phyloP scores from a whole-genome alignment of 306 rosid genomes.

The Biancaea sappan region DNA sequence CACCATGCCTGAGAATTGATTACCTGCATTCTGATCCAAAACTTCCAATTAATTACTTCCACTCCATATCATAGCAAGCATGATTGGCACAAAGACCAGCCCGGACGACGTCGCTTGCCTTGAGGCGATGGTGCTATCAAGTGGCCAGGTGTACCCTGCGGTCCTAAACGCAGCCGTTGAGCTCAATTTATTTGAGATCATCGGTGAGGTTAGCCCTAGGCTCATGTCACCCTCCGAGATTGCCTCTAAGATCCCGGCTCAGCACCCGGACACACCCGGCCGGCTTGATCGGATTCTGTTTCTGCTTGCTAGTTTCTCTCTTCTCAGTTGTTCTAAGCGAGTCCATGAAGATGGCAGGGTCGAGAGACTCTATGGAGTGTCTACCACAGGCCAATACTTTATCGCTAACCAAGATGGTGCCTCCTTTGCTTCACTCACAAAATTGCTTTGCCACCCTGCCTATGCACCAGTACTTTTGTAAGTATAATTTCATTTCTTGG shows the following conservation, averaged over 20 bases:
- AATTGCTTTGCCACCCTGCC: too few species aligned
- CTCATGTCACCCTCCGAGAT: background rate
- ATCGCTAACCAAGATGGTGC: background rate
- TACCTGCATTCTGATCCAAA: too few species aligned
- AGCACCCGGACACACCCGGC: background rate
- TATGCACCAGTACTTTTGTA: too few species aligned
- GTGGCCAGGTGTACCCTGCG: background rate
- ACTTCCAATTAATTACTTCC: too few species aligned
- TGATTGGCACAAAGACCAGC: too few species aligned
- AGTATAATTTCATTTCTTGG: too few species aligned
- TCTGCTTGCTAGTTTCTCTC: constrained; percentile 11
- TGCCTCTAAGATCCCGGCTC: background rate
- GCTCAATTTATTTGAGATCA: constrained; percentile 15
- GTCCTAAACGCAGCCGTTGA: background rate
- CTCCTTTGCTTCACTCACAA: too few species aligned
- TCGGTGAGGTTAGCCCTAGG: background rate
- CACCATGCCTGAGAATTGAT: too few species aligned
- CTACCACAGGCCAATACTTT: background rate
- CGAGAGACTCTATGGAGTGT: background rate
- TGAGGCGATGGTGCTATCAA: background rate
- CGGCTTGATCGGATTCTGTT: constrained; percentile 4
- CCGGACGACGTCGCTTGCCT: too few species aligned
- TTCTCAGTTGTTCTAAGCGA: background rate
- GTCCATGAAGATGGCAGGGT: background rate
- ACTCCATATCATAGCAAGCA: too few species aligned